Evolutionary conservation across 768 basidiomycete genomes (phyloP), one percentile per base, ranked within the genome.

Genomic region (Kwoniella botswanensis): DNA sequence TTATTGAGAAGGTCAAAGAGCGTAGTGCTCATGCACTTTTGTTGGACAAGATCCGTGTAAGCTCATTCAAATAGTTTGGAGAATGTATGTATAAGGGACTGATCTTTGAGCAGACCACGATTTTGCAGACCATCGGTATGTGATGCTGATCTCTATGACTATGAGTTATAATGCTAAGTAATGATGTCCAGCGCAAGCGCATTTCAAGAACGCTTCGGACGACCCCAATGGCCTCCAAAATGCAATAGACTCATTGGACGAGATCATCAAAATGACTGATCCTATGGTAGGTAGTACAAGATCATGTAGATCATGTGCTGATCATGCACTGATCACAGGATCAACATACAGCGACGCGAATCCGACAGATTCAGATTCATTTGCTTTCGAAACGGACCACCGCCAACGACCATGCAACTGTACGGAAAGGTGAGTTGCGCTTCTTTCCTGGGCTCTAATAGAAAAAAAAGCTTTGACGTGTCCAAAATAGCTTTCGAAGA

Each of bases 131-230:
- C 54, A 55, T 55, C 11, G 54, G 54, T 55, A 55, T 26, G 57
- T 26, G 35, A 5, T 35, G 35, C 35, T 35, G 0, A 9, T 35
- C 35, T 35, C 5, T 9, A 35, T 9, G 35, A 35, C 6, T 35
- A 35, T 6, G 35, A 35, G 4, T 35, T 9, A 35, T 0, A 35
- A 9, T 9, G 57, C 29, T 59, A 24, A 59, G 3, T 42, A 43
- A 9, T 4, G 18, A 1, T 61, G 13, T 12, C 21, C 21, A 61
- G 59, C 42, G 6, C 59, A 35, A 43, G 59, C 42, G 21, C 59
- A 61, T 6, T 21, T 61, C 59, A 61, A 43, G 9, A 61, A 61
- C 43, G 59, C 42, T 44, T 18, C 59, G 42, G n/a, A 61, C 13
- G 59, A 61, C 21, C 42, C 42, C 4, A 1, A 61, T 11, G 13